A percentile compares a stretch with the other conserved stretches of the same genome.
Conservation (phyloP, 805 yeast species). For the Candida stauntonica region DNA sequence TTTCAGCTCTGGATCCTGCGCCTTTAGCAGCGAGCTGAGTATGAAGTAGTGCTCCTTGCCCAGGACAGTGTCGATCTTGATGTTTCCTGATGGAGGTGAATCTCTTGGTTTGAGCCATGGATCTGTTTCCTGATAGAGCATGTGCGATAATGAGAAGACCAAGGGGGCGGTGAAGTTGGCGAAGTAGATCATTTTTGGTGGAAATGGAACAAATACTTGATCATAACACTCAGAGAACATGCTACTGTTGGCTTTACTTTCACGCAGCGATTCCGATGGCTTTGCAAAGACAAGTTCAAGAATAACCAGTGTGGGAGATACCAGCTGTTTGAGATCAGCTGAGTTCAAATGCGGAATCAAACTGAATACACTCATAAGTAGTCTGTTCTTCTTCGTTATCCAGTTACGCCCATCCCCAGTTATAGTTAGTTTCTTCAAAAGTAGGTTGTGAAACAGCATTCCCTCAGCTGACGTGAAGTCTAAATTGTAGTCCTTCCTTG, state of each 20-base stretch:
- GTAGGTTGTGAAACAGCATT: slow-evolving; percentile 3
- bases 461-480: slow-evolving; percentile 9
- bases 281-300: slow-evolving; percentile 6
- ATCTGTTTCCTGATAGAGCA: slow-evolving; percentile 16
- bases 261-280: slow-evolving; percentile 6
- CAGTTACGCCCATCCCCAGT: neutral
- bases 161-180: slow-evolving; percentile 20
- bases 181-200: slow-evolving; percentile 16
- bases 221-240: slow-evolving; percentile 16
- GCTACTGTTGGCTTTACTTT: slow-evolving; percentile 3
- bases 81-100: neutral
- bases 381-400: neutral
- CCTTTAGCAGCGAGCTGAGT: slow-evolving; percentile 21
- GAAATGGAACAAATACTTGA: slow-evolving; percentile 15
- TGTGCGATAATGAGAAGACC: slow-evolving; percentile 20
- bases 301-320: slow-evolving; percentile 10
- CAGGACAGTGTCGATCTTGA: slow-evolving; percentile 18
- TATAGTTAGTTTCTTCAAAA: slow-evolving; percentile 3
- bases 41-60: slow-evolving; percentile 17
- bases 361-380: slow-evolving; percentile 14
- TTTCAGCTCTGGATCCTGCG: slow-evolving; percentile 21
- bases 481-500: slow-evolving; percentile 7
- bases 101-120: slow-evolving; percentile 2
- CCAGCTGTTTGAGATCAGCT: slow-evolving; percentile 9
- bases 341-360: slow-evolving; percentile 24